Percentiles rank a stretch among this genome's conserved stretches.
These are phyloP conservation scores for Puccinia hordei DNA, from an alignment of 1,284 basidiomycete genomes.

Conservation along the genomic window DNA sequence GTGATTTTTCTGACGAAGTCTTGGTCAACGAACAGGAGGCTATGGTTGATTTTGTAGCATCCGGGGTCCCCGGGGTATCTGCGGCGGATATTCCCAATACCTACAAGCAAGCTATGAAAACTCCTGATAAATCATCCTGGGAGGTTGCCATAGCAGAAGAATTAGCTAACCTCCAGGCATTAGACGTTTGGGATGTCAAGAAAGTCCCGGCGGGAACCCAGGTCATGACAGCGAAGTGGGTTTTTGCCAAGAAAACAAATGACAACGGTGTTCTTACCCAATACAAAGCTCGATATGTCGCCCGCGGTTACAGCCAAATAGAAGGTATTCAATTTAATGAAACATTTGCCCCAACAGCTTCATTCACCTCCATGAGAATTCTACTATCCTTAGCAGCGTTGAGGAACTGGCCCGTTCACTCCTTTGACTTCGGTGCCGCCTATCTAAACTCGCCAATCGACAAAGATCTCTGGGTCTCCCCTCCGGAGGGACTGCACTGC, in stretches of 20 bases:
- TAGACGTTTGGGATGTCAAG: not conserved
- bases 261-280: not conserved
- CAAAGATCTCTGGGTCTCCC: not conserved
- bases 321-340: not conserved
- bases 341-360: not conserved
- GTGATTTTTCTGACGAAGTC: not conserved
- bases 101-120: conserved; percentile 15
- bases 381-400: not conserved
- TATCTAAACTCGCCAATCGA: too few species aligned
- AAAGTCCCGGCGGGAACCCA: not conserved
- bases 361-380: not conserved
- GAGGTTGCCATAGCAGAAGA: not conserved
- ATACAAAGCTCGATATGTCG: not conserved
- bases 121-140: not conserved
- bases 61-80: too few species aligned
- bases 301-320: not conserved
- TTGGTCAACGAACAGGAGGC: conserved; percentile 2
- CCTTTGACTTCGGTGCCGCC: not conserved
- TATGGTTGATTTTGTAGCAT: not conserved
- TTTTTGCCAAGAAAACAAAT: not conserved
- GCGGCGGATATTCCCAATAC: not conserved
- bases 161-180: not conserved
- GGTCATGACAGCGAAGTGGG: not conserved
- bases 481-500: not conserved
- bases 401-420: not conserved